Base-by-base conservation (phyloP, 75 land plant species). In the Picea glauca region DNA sequence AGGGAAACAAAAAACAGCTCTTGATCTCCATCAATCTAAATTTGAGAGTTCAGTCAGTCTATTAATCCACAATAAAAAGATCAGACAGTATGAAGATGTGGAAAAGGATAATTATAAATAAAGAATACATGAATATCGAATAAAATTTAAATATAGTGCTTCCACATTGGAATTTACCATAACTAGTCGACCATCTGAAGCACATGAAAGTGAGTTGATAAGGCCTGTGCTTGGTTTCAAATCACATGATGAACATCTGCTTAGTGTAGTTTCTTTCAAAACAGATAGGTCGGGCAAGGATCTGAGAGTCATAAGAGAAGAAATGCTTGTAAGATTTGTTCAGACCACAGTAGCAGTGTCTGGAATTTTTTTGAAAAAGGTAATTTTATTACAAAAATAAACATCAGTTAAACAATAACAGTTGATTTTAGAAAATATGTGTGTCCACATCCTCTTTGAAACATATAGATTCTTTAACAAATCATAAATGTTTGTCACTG, bases 221-320 rank as follows among this genome's bases (percentile, higher is more conserved):
- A 86, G 78, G 32, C 60, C 75, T 63, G 80, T 63, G 63, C 81
- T 83, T 77, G 76, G 78, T 66, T 85, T 88, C 61, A 85, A 60
- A 58, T 77, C 76, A 65, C 88, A 82, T 62, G n/a, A 65, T 31
- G 75, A 76, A 62, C 89, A 83, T 50, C 85, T 86, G 77, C 87
- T 91, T 35, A 93, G 68, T 77, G 83, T 83, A 26, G 83, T 87
- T 82, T 88, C 92, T 76, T 85, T 88, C 31, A 93, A n/a, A 26
- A 88, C 77, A 60, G 79, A 78, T 74, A 95, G 83, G 73, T 93
- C 94, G 74, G 98, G 98, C 60, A 95, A 79, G 23, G 96, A 91
- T 85, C 98, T 95, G 86, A 50, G 1, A 50, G 54, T 9, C 54
- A 50, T 50, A 50, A 8, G 54, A 50, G 54, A 50, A 50, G 54